phyloP scores from a whole-genome alignment of 371 early-diverging fungal species.

The Mucor ambiguus region DNA sequence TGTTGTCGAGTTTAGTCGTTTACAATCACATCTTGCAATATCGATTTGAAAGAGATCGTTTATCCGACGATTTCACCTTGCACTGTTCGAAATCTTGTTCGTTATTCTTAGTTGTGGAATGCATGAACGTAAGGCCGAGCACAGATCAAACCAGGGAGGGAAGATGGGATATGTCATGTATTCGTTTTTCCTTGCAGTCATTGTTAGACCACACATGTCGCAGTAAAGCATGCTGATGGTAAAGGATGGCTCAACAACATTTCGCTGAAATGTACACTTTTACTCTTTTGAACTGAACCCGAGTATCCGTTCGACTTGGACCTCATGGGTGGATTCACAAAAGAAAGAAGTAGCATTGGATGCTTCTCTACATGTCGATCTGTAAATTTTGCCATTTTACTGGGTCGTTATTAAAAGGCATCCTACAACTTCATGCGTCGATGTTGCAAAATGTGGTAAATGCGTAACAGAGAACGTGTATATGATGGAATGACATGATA shows the following conservation, averaged over 20 bases:
- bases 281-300: slow-evolving; percentile 35
- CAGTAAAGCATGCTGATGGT: slow-evolving; percentile 30
- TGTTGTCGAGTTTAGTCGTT: slow-evolving; percentile 12
- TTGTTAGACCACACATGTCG: slow-evolving; percentile 42
- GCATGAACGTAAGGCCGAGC: slow-evolving; percentile 54
- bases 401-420: not conserved
- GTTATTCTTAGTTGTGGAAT: slow-evolving; percentile 33
- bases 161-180: not conserved
- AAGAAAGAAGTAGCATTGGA: slow-evolving; percentile 16
- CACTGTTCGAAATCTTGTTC: slow-evolving; percentile 55
- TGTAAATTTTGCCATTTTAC: not conserved
- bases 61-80: not conserved
- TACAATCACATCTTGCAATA: not conserved
- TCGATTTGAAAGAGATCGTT: slow-evolving; percentile 7
- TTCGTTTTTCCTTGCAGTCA: slow-evolving; percentile 17
- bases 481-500: slow-evolving; percentile 7
- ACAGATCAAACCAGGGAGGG: slow-evolving; percentile 31
- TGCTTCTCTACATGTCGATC: slow-evolving; percentile 3
- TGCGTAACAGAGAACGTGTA: slow-evolving; percentile 8
- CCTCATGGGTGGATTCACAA: slow-evolving; percentile 30
- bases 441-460: slow-evolving; percentile 3
- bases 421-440: not conserved
- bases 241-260: slow-evolving; percentile 51
- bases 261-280: not conserved
- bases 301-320: slow-evolving; percentile 13